Conservation (phyloP, 768 basidiomycete species). For the Russula vinacea region DNA sequence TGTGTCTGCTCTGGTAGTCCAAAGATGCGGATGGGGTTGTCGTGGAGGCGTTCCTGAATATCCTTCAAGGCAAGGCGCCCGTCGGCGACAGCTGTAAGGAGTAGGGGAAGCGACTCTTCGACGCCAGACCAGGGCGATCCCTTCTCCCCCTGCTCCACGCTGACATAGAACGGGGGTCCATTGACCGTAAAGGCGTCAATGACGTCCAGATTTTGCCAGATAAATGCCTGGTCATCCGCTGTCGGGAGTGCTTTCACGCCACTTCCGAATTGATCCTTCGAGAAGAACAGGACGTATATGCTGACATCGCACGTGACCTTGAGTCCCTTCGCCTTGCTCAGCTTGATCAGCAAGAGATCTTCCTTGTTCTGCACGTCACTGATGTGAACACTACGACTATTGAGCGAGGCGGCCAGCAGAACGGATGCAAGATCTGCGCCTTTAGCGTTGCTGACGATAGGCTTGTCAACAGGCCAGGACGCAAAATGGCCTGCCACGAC, state of each 20-base stretch:
- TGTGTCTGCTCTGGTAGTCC: constrained; percentile 81
- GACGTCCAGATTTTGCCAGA: constrained; percentile 80
- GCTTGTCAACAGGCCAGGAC: constrained; percentile 86
- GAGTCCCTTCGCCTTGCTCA: constrained; percentile 91
- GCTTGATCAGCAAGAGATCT: constrained; percentile 83
- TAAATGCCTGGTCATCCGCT: constrained; percentile 66
- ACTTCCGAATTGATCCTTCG: constrained; percentile 62
- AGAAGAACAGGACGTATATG: constrained; percentile 88
- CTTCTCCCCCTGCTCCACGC: constrained; percentile 55
- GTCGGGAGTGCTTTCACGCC: constrained; percentile 60
- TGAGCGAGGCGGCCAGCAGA: constrained; percentile 88
- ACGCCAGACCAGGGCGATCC: constrained; percentile 74
- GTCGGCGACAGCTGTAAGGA: constrained; percentile 80
- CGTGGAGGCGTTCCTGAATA: constrained; percentile 77
- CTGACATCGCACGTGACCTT: constrained; percentile 97
- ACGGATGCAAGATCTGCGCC: constrained; percentile 91
- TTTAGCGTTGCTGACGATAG: constrained; percentile 91
- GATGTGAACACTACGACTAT: constrained; percentile 84
- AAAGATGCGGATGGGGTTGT: constrained; percentile 92
- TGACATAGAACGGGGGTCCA: constrained; percentile 73
- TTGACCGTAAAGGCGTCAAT: constrained; percentile 94
- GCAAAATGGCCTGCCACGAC: constrained; percentile 83
- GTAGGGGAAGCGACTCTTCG: constrained; percentile 81
- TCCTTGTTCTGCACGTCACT: constrained; percentile 84
- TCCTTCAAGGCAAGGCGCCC: constrained; percentile 80